Evolutionary conservation across 495 filamentous ascomycete genomes (phyloP).

Genomic region (Lophium mytilinum): DNA sequence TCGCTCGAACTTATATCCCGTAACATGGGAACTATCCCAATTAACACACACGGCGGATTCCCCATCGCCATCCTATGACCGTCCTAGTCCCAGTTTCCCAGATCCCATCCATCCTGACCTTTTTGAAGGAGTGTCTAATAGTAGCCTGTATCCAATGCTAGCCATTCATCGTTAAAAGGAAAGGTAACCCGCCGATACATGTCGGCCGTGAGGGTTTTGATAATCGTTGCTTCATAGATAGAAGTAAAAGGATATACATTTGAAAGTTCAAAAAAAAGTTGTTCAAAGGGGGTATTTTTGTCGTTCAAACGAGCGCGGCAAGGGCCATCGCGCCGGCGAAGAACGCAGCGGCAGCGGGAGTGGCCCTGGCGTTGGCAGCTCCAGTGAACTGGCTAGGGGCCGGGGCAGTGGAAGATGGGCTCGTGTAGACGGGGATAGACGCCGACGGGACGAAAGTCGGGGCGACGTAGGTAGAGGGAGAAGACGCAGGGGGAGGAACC

Average conservation of each 20-base stretch:
- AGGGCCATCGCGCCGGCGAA: slow-evolving; percentile 19
- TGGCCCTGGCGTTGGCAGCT: slow-evolving; percentile 15
- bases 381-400: slow-evolving; percentile 17
- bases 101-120: too few relatives aligned
- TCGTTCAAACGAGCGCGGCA: slow-evolving; percentile 8
- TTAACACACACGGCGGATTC: too few relatives aligned
- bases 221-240: background rate
- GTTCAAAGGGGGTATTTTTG: background rate
- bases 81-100: too few relatives aligned
- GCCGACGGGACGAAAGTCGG: too few relatives aligned
- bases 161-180: background rate
- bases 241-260: background rate
- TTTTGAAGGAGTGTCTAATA: too few relatives aligned
- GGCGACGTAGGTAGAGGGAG: background rate
- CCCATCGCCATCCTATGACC: too few relatives aligned
- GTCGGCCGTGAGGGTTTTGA: background rate
- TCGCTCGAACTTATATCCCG: too few relatives aligned
- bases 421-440: too few relatives aligned
- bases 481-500: background rate
- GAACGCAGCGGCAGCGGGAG: slow-evolving; percentile 16
- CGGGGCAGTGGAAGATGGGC: background rate
- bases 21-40: too few relatives aligned
- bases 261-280: background rate
- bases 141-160: too few relatives aligned
- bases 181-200: background rate